Conservation (phyloP, 352 stramenopile genomes). For the Pythium guiyangense region DNA sequence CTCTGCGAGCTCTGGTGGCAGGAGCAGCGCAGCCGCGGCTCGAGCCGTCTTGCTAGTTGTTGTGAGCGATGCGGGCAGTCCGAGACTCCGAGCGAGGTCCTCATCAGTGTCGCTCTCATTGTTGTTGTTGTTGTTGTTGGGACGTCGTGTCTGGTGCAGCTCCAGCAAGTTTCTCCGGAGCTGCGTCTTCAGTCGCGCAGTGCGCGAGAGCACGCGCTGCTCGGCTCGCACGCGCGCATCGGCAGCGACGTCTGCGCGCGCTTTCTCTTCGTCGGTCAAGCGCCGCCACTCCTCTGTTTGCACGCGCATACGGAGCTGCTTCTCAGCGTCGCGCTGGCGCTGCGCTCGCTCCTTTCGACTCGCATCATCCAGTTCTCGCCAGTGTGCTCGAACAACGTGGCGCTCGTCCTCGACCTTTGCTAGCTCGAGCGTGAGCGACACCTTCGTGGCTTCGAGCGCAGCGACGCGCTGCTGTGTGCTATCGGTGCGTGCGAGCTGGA, state of each 20-base stretch:
- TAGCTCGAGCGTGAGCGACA: slow-evolving; percentile 32
- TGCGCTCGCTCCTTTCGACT: slow-evolving; percentile 33
- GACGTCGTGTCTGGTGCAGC: slow-evolving; percentile 8
- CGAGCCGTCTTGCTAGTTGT: neutral
- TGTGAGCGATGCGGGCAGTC: neutral
- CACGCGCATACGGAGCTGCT: slow-evolving; percentile 32
- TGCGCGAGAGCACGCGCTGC: slow-evolving; percentile 30
- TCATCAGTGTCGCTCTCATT: slow-evolving; percentile 16
- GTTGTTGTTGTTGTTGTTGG: slow-evolving; percentile 16
- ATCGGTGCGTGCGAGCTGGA: slow-evolving; percentile 7
- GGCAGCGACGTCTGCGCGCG: slow-evolving; percentile 32
- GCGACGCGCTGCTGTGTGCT: slow-evolving; percentile 18
- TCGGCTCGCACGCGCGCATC: slow-evolving; percentile 41
- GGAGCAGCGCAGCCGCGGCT: slow-evolving; percentile 8
- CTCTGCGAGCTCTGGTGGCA: slow-evolving; percentile 43
- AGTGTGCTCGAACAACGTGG: slow-evolving; percentile 20
- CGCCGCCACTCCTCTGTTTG: slow-evolving; percentile 41
- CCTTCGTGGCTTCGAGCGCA: slow-evolving; percentile 22
- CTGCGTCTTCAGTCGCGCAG: slow-evolving; percentile 25
- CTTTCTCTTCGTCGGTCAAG: slow-evolving; percentile 50
- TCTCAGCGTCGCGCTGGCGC: slow-evolving; percentile 46
- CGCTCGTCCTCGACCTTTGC: slow-evolving; percentile 20
- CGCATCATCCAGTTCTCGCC: slow-evolving; percentile 37
- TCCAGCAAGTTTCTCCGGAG: slow-evolving; percentile 23
- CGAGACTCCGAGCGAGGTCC: neutral